Evolutionary conservation across 1,284 basidiomycete genomes (phyloP), one percentile per base, ranked within the genome.

Genomic region (Rhodotorula mucilaginosa): DNA sequence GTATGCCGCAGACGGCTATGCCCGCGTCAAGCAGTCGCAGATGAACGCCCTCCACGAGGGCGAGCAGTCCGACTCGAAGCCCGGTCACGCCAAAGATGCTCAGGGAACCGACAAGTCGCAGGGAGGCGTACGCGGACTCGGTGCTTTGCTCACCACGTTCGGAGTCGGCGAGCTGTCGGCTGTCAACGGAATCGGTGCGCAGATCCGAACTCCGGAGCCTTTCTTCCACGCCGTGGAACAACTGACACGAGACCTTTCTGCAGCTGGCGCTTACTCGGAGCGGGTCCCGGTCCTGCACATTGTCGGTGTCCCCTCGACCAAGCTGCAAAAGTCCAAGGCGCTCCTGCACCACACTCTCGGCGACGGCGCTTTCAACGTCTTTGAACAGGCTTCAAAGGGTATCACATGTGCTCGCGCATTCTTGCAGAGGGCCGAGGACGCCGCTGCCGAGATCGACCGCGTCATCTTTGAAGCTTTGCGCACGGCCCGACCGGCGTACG

Each of bases 1-100:
- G 0, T 97, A 97, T 80, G 93, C 93, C n/a, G 91, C 91, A 0
- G 94, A 98, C 79, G 95, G 94, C 29, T 97, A 97, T 79, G 91
- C 94, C 46, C 87, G 94, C 65, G 88, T 93, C 63, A 92, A 92
- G 77, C 86, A 86, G 61, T 72, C 72, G n/a, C 68, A 73, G 44
- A 39, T 69, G 12, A 72, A 72, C 51, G 26, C 34, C 10, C 10
- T 7, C 21, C 62, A 59, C 26, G 67, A 68, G 49, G 29, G 39
- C 48, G 44, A 46, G 21, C 47, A 47, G 56, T 46, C 26, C 44
- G 52, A 34, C 31, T 58, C 61, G 39, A 47, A 57, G 21, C 56
- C 58, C 2, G 67, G 67, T 0, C 18, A 46, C 26, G 21, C 67
- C 10, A 21, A 63, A 46, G 57, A 18, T 15, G 3, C 13, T 15